Evolutionary conservation across 768 basidiomycete genomes (phyloP), one percentile per base, ranked within the genome.

Genomic region (Lanmaoa pseudosensibilis): DNA sequence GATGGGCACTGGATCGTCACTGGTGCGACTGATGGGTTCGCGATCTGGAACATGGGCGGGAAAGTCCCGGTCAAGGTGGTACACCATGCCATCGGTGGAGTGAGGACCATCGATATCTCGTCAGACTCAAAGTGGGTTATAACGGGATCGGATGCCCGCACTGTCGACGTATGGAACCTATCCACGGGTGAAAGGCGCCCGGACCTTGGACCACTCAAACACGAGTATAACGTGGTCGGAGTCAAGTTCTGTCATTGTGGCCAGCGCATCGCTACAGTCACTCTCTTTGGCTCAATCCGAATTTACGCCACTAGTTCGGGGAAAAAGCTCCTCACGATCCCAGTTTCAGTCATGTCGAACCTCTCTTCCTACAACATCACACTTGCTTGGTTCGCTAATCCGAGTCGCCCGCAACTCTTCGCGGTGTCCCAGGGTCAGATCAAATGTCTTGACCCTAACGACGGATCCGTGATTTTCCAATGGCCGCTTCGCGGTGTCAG

Each of bases 221-320:
- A 63, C 34, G 62, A 63, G 37, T 63, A 64, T 18, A 60, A 60
- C 27, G 57, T 63, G 30, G 53, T 63, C 32, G 48, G 54, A 12
- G 62, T 63, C 49, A 63, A 52, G 43, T 63, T 64, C 16, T 63
- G 62, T 54, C 62, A 54, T 15, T 63, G 62, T 27, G 58, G 62
- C 43, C 23, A 46, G 27, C 62, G 62, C 21, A 36, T 63, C 19
- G 62, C 58, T 21, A 64, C 58, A 2, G 62, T 61, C 43, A 63
- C 62, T 12, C 62, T 63, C 19, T 63, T 54, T 55, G 62, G 62
- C 18, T 63, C 62, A 2, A 41, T 63, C 30, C 61, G 62, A 8
- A 64, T 63, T 21, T 60, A 44, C 32, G 41, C 52, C 36, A 25
- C 43, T 10, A 36, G 11, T 4, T 54, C 58, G 3, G 55, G 58